These are phyloP conservation scores for Colletotrichum lindemuthianum DNA, from an alignment of 2,329 filamentous ascomycete genomes.

Conservation along the genomic window DNA sequence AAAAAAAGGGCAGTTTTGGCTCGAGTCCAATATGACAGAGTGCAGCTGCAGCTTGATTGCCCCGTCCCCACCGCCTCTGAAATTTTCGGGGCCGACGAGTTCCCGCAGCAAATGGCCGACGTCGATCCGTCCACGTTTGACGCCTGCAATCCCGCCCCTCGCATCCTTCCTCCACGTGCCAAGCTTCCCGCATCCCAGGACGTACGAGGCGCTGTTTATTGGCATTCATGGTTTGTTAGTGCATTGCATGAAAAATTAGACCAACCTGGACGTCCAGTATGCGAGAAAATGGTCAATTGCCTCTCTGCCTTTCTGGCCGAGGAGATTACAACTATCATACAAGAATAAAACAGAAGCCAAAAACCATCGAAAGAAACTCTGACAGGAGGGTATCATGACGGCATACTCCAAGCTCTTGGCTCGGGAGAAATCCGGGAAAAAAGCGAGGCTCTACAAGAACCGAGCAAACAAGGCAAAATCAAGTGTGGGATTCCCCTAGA, in stretches of 20 bases:
- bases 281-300: slow-evolving; percentile 8
- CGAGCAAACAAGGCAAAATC: slow-evolving; percentile 10
- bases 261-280: background rate
- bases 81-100: slow-evolving; percentile 29
- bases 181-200: slow-evolving; percentile 20
- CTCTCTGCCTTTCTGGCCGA: background rate
- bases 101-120: slow-evolving; percentile 29
- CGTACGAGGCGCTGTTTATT: background rate
- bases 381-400: slow-evolving; percentile 34
- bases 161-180: slow-evolving; percentile 6
- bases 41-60: background rate
- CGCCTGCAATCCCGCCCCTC: slow-evolving; percentile 10
- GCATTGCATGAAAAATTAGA: background rate
- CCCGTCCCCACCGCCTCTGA: slow-evolving; percentile 15
- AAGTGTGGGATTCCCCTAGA: background rate
- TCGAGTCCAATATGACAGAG: background rate
- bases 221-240: background rate
- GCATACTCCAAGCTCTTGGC: slow-evolving; percentile 13
- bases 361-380: slow-evolving; percentile 11
- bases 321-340: slow-evolving; percentile 14
- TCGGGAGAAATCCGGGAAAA: slow-evolving; percentile 11
- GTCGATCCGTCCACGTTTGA: slow-evolving; percentile 26
- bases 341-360: background rate
- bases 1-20: slow-evolving; percentile 16
- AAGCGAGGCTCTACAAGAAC: slow-evolving; percentile 8